These are phyloP conservation scores for Ilyonectria sp. DNA, from an alignment of 2,329 filamentous ascomycete species.

Conservation along the genomic window DNA sequence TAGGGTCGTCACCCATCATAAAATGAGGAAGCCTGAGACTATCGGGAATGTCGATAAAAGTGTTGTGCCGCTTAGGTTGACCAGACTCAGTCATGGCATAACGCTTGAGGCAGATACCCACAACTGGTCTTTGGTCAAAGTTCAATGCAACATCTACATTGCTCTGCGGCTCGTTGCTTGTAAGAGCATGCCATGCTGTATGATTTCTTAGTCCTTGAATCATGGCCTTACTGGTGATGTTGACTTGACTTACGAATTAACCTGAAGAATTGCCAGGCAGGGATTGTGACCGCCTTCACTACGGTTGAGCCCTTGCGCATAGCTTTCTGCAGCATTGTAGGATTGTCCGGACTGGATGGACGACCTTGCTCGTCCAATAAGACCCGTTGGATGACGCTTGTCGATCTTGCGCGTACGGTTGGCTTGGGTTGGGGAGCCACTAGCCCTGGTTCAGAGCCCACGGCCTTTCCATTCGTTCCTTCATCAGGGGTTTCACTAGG, in stretches of 20 bases:
- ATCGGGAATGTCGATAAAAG: conserved; percentile 90
- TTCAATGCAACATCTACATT: conserved; percentile 91
- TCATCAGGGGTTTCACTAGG: conserved; percentile 5
- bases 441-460: neutral
- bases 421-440: conserved; percentile 50
- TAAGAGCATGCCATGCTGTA: conserved; percentile 85
- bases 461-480: conserved; percentile 5
- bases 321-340: conserved; percentile 60
- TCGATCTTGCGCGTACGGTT: conserved; percentile 63
- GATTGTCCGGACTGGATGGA: conserved; percentile 59
- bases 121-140: conserved; percentile 86
- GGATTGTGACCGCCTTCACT: conserved; percentile 90
- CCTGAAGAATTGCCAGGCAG: conserved; percentile 97
- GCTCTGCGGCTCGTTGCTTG: conserved; percentile 66
- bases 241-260: conserved; percentile 83
- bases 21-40: conserved; percentile 89
- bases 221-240: neutral
- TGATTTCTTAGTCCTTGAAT: conserved; percentile 53
- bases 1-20: conserved; percentile 81
- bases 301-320: conserved; percentile 64
- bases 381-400: conserved; percentile 74
- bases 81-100: conserved; percentile 82
- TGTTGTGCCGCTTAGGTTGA: conserved; percentile 79
- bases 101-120: conserved; percentile 93
- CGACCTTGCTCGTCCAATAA: conserved; percentile 67